Evolutionary conservation across 352 stramenopile genomes (phyloP).

Genomic region (Phytophthora citrophthora): DNA sequence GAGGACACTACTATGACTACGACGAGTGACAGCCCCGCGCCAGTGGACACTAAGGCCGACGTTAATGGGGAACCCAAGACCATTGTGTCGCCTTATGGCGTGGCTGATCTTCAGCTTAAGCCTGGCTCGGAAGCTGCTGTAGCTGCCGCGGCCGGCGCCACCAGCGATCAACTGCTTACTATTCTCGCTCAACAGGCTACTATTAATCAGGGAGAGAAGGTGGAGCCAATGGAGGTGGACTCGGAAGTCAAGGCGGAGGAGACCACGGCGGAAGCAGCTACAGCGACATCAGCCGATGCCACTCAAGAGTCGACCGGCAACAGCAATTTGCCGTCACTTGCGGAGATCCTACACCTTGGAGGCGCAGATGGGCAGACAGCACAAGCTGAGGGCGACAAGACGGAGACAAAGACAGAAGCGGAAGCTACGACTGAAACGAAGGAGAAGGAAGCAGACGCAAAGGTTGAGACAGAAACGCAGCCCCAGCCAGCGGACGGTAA

Average conservation of each 20-base stretch:
- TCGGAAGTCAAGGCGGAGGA: slow-evolving; percentile 10
- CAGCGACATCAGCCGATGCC: slow-evolving; percentile 1
- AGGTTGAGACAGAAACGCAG: slow-evolving; percentile 4
- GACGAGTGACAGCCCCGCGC: slow-evolving; percentile 18
- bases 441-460: background rate
- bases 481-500: slow-evolving; percentile 28
- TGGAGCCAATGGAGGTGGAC: slow-evolving; percentile 31
- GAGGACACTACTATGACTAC: background rate
- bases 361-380: slow-evolving; percentile 28
- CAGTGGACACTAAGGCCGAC: slow-evolving; percentile 35
- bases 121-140: slow-evolving; percentile 30
- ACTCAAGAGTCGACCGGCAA: slow-evolving; percentile 43
- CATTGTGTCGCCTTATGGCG: slow-evolving; percentile 62
- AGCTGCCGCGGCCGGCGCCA: slow-evolving; percentile 29
- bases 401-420: background rate
- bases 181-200: slow-evolving; percentile 73
- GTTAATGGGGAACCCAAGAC: slow-evolving; percentile 40
- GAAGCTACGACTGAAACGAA: background rate
- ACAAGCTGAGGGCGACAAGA: slow-evolving; percentile 7
- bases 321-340: slow-evolving; percentile 66
- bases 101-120: slow-evolving; percentile 67
- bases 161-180: slow-evolving; percentile 63
- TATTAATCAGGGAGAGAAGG: slow-evolving; percentile 44
- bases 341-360: slow-evolving; percentile 77
- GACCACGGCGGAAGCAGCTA: background rate